Base-by-base conservation (phyloP, 2,329 filamentous ascomycete species). In the Grosmannia huntii region DNA sequence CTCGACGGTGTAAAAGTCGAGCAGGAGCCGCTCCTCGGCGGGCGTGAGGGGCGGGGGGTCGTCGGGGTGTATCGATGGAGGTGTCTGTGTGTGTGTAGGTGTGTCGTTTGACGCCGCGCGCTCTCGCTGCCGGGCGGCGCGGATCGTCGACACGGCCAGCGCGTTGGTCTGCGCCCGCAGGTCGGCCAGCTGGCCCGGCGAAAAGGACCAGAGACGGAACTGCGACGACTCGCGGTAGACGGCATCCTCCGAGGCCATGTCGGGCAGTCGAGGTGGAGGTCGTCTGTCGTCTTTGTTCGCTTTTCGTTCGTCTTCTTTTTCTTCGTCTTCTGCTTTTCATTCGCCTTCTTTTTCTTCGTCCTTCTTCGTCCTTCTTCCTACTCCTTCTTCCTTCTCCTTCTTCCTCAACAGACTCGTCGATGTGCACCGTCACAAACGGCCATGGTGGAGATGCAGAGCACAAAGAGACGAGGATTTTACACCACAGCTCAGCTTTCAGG, bases 131-230 rank as follows among this genome's bases (percentile, higher is more conserved):
- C 46, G 46, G 10, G 67, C 28, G 79, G 77, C 28, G 74, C 72
- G 10, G 63, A 83, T 92, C 77, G 73, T 86, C 72, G 68, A 69
- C 62, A 69, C 73, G 2, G 94, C 94, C 55, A 89, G 79, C 11
- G 79, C 73, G 72, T 96, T 96, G 36, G 91, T 96, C 63, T 86
- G 86, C 49, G 78, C 74, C 59, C 94, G 88, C 27, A 92, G 79
- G 2, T 84, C 78, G 54, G 80, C 77, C 4, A 99, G 81, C 46
- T 85, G 82, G 3, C 83, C 72, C 3, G 85, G 82, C 0, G 90
- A 89, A 72, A 92, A 97, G 12, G 91, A 96, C 94, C 94, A 99
- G 60, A 95, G 79, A 50, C 88, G 83, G 69, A 84, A 97, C 71
- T 99, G 94, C 53, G 89, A 92, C 0, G 92, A 95, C 56, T 87